Evolutionary conservation across 257 asterid genomes (phyloP).

Genomic region (Thymus quinquecostatus): DNA sequence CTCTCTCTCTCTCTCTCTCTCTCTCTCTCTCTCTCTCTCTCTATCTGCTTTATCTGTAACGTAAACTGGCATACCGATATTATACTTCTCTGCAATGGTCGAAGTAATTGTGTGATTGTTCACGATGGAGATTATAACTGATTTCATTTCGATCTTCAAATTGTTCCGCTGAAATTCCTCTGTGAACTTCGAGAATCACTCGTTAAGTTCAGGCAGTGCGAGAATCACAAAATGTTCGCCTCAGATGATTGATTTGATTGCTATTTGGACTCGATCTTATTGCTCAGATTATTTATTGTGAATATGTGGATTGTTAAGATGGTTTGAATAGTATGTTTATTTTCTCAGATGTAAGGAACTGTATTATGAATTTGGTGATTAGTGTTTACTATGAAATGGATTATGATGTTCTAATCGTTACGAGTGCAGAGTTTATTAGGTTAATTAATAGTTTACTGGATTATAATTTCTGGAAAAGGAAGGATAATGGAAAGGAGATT

Average conservation of each 20-base stretch:
- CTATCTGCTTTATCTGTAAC: background rate
- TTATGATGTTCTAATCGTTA: conserved; percentile 4
- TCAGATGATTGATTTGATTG: conserved; percentile 10
- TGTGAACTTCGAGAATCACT: background rate
- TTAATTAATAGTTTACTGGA: background rate
- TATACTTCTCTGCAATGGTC: background rate
- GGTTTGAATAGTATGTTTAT: background rate
- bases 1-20: conserved; percentile 5
- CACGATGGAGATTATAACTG: conserved; percentile 9
- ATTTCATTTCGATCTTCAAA: background rate
- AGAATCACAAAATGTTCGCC: background rate
- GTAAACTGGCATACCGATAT: background rate
- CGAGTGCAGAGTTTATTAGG: background rate
- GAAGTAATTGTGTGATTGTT: conserved; percentile 12
- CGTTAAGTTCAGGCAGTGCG: background rate
- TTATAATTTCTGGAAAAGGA: background rate
- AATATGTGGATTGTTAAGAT: background rate
- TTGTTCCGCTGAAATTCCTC: background rate
- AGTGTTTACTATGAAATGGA: conserved; percentile 3
- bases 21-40: background rate
- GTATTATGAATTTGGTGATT: background rate
- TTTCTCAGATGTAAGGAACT: conserved; percentile 18
- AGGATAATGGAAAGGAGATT: background rate
- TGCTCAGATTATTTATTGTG: background rate
- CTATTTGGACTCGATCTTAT: background rate